Conservation (phyloP, 2,329 filamentous ascomycete genomes). For the Zasmidium citrigriseum region DNA sequence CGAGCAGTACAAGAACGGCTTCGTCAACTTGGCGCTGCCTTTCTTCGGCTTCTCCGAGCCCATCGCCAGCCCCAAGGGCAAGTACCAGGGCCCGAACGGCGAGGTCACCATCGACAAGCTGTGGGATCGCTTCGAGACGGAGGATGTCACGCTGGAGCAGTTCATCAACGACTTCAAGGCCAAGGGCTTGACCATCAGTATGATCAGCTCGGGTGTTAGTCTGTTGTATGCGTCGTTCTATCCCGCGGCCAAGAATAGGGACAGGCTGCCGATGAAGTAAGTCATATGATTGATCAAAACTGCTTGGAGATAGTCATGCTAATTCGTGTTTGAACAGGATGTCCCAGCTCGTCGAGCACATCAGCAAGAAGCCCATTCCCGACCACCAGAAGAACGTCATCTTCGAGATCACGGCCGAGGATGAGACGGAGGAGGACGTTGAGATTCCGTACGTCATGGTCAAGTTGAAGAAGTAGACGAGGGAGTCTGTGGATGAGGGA, state of each 20-base stretch:
- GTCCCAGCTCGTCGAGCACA: conserved; percentile 81
- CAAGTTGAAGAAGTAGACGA: conserved; percentile 58
- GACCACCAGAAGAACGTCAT: conserved; percentile 93
- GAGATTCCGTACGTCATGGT: conserved; percentile 97
- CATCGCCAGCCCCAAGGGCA: conserved; percentile 89
- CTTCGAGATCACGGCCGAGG: conserved; percentile 92
- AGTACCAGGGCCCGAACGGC: conserved; percentile 76
- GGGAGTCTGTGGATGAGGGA: background rate
- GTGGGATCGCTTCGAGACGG: conserved; percentile 94
- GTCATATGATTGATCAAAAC: conserved; percentile 33
- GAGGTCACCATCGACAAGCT: conserved; percentile 89
- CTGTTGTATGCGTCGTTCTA: conserved; percentile 94
- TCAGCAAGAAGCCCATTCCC: conserved; percentile 90
- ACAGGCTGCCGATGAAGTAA: conserved; percentile 72
- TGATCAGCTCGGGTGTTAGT: conserved; percentile 97
- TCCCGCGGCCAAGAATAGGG: conserved; percentile 77
- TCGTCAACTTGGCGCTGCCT: conserved; percentile 91
- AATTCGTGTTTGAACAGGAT: conserved; percentile 58
- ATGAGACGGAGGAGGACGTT: conserved; percentile 85
- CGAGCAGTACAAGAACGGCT: conserved; percentile 99
- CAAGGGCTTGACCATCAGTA: conserved; percentile 78
- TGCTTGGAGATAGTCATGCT: background rate
- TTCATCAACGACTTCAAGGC: conserved; percentile 80
- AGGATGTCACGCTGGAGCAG: conserved; percentile 80
- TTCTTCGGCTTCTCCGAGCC: conserved; percentile 99